Percentiles rank a stretch among this genome's conserved stretches.
Evolutionary conservation across 2,329 filamentous ascomycete genomes (phyloP).

Genomic region (Orbilia javanica): DNA sequence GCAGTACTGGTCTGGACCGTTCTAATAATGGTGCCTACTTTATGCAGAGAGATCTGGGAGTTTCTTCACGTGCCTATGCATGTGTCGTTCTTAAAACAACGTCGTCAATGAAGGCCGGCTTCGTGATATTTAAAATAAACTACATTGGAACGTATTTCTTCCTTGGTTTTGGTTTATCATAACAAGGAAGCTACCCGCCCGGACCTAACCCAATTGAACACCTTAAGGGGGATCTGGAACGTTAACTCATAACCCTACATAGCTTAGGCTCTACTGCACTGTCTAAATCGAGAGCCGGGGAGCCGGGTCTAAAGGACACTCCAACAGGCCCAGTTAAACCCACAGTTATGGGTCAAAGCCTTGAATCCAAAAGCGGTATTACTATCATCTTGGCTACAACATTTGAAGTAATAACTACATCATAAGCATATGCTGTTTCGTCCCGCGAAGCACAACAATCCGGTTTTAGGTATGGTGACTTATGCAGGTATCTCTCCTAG

Average conservation of each 20-base stretch:
- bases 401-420: neutral
- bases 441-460: neutral
- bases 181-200: neutral
- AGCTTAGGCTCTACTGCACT: neutral
- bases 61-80: neutral
- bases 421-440: neutral
- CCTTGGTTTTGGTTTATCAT: neutral
- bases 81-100: neutral
- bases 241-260: neutral
- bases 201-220: neutral
- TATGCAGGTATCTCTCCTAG: too few relatives aligned
- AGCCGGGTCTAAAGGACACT: neutral
- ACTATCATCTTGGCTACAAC: neutral
- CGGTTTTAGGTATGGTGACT: neutral
- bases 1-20: neutral
- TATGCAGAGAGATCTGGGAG: neutral
- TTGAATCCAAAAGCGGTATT: neutral
- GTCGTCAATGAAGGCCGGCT: neutral
- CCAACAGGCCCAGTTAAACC: neutral
- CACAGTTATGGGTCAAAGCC: neutral
- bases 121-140: neutral
- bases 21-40: neutral
- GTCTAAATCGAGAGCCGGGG: neutral
- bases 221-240: neutral
- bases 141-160: neutral